Percentiles rank a stretch among this genome's conserved stretches.
Conservation (phyloP, 2,329 filamentous ascomycete species). For the Neofusicoccum sp. region DNA sequence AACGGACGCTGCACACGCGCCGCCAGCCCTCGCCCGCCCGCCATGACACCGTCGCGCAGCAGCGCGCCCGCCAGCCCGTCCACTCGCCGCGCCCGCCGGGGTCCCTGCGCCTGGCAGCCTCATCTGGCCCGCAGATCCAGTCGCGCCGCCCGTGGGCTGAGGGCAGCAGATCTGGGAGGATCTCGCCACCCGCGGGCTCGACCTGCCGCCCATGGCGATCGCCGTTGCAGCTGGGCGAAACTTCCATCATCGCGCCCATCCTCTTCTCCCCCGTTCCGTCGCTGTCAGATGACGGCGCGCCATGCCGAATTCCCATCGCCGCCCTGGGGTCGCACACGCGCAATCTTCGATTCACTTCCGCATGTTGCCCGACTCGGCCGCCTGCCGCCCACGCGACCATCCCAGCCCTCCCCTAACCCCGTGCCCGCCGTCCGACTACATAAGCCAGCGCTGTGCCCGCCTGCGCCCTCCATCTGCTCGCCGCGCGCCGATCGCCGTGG, state of each 20-base stretch:
- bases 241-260: background rate
- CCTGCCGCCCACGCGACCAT: background rate
- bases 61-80: too few relatives aligned
- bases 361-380: background rate
- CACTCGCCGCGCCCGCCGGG: too few relatives aligned
- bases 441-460: background rate
- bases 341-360: conserved; percentile 10
- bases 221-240: background rate
- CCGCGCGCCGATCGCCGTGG: background rate
- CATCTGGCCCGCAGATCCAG: too few relatives aligned
- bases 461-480: background rate
- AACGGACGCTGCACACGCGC: too few relatives aligned
- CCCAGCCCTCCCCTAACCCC: conserved; percentile 8
- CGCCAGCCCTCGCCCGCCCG: too few relatives aligned
- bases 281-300: background rate
- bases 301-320: background rate
- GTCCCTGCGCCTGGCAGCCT: too few relatives aligned
- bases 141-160: too few relatives aligned
- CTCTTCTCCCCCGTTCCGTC: background rate
- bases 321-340: background rate
- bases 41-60: too few relatives aligned
- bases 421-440: background rate
- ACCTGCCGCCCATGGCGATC: background rate
- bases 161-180: too few relatives aligned
- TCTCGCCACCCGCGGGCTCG: background rate